These are phyloP conservation scores for Ilyonectria mors-panacis DNA, from an alignment of 2,329 filamentous ascomycete genomes.

Conservation along the genomic window DNA sequence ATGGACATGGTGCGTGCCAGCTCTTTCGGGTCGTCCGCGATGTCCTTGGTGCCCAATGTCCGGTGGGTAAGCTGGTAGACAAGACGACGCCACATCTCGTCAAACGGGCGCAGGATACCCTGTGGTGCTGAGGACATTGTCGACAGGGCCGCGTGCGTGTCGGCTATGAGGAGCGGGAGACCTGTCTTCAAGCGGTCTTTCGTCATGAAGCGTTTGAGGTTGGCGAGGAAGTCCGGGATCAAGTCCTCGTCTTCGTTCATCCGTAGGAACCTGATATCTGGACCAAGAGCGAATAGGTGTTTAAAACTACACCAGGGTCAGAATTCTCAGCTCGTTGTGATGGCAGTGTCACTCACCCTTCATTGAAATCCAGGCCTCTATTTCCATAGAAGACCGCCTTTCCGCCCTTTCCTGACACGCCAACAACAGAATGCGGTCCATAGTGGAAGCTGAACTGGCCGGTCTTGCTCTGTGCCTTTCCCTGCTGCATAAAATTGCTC, in stretches of 20 bases:
- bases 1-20: slow-evolving; percentile 59
- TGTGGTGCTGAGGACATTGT: slow-evolving; percentile 4
- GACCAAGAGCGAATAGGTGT: slow-evolving; percentile 50
- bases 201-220: slow-evolving; percentile 54
- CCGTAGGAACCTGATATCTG: slow-evolving; percentile 39
- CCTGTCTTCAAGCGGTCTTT: slow-evolving; percentile 55
- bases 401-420: not conserved
- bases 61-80: slow-evolving; percentile 72
- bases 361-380: slow-evolving; percentile 10
- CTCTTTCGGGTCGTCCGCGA: slow-evolving; percentile 62
- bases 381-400: slow-evolving; percentile 4
- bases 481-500: not conserved
- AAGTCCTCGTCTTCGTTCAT: slow-evolving; percentile 29
- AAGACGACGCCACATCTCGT: slow-evolving; percentile 64
- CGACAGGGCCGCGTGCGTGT: slow-evolving; percentile 48
- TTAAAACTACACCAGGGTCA: not conserved
- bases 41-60: slow-evolving; percentile 66
- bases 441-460: slow-evolving; percentile 21
- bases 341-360: slow-evolving; percentile 1
- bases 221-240: slow-evolving; percentile 44
- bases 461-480: not conserved
- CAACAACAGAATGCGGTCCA: slow-evolving; percentile 7
- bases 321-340: not conserved
- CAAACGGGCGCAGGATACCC: slow-evolving; percentile 64
- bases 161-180: slow-evolving; percentile 60